phyloP scores from a whole-genome alignment of 306 rosid genomes.

The Trifolium dubium region DNA sequence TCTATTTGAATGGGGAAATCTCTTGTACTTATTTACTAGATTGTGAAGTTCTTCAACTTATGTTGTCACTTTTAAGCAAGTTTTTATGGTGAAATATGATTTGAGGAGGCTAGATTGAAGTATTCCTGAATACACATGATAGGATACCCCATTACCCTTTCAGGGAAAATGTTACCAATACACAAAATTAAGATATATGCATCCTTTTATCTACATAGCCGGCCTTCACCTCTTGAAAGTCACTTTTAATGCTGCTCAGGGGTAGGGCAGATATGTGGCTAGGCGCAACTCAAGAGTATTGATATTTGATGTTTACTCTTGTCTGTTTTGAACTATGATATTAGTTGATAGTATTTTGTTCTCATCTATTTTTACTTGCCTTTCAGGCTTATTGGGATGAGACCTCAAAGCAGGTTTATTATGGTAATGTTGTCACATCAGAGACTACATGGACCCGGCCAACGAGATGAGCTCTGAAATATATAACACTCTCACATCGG shows the following conservation, averaged over 20 bases:
- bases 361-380: neutral
- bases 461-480: slow-evolving; percentile 10
- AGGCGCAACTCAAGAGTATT: slow-evolving; percentile 4
- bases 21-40: neutral
- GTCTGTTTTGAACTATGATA: neutral
- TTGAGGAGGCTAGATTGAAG: slow-evolving; percentile 27
- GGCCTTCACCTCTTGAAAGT: neutral
- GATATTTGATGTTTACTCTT: neutral
- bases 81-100: slow-evolving; percentile 14
- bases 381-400: slow-evolving; percentile 89
- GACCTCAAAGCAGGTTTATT: slow-evolving; percentile 78
- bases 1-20: slow-evolving; percentile 5
- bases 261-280: neutral
- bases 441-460: slow-evolving; percentile 81
- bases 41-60: slow-evolving; percentile 26
- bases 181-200: neutral
- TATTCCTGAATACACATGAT: neutral
- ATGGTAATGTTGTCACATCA: slow-evolving; percentile 69
- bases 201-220: neutral
- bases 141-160: too few relatives aligned
- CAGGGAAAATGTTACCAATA: neutral
- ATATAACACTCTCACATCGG: neutral
- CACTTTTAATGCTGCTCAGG: neutral
- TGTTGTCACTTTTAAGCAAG: slow-evolving; percentile 13
- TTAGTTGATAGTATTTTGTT: slow-evolving; percentile 12